Evolutionary conservation across 2,329 filamentous ascomycete species (phyloP).

Genomic region (Penicillium fuscoglaucum): DNA sequence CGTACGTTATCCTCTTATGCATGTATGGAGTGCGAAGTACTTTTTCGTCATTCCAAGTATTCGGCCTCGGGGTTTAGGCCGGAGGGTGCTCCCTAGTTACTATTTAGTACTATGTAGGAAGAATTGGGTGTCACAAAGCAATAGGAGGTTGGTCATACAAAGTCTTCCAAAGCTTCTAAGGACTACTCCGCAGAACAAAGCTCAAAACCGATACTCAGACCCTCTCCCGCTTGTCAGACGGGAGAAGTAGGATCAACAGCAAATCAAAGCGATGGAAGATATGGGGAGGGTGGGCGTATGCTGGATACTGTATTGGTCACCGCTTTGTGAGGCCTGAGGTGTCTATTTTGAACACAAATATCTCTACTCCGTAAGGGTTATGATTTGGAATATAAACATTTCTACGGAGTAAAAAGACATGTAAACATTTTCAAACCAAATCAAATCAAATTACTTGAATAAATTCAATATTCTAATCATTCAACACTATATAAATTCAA

Average conservation of each 20-base stretch:
- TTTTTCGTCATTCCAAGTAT: not conserved
- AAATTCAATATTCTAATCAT: not conserved
- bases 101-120: not conserved
- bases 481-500: not conserved
- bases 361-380: not conserved
- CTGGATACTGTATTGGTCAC: slow-evolving; percentile 2
- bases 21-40: not conserved
- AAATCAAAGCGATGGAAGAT: not conserved
- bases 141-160: not conserved
- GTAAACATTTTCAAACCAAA: not conserved
- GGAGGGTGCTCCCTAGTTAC: too few relatives aligned
- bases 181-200: not conserved
- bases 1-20: not conserved
- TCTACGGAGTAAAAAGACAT: not conserved
- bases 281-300: not conserved
- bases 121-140: not conserved
- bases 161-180: not conserved
- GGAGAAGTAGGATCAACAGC: not conserved
- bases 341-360: not conserved
- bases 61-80: not conserved
- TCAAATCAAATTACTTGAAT: not conserved
- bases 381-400: not conserved
- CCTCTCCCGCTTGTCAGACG: not conserved
- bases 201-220: not conserved
- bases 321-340: slow-evolving; percentile 13